Percentiles rank a stretch among this genome's conserved stretches.
phyloP scores from a whole-genome alignment of 176 grass and related monocot genomes.

The Lolium perenne region DNA sequence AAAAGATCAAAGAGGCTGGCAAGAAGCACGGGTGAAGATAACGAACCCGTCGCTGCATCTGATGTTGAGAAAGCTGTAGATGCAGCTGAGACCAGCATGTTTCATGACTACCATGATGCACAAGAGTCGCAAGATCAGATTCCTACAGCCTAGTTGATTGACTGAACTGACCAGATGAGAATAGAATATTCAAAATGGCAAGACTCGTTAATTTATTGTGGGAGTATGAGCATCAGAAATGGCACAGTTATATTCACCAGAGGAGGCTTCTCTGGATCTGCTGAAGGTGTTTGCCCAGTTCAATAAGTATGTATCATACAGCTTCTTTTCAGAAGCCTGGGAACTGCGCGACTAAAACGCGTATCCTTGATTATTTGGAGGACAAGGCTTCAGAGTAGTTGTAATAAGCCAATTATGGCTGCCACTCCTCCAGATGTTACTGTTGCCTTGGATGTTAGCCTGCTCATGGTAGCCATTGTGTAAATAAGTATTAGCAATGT shows the following conservation, averaged over 20 bases:
- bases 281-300: neutral
- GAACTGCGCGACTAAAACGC: neutral
- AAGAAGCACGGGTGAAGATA: constrained; percentile 61
- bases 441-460: neutral
- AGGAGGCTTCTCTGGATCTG: constrained; percentile 19
- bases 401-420: neutral
- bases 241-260: constrained; percentile 17
- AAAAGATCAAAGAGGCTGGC: constrained; percentile 79
- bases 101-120: constrained; percentile 18
- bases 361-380: constrained; percentile 13
- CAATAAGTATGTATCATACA: constrained; percentile 22
- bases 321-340: constrained; percentile 32
- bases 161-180: constrained; percentile 28
- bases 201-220: constrained; percentile 23
- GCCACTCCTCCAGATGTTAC: constrained; percentile 14
- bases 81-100: constrained; percentile 22
- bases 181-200: constrained; percentile 16
- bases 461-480: constrained; percentile 35
- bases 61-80: constrained; percentile 41
- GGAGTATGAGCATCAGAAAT: constrained; percentile 19
- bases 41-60: constrained; percentile 11
- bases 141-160: constrained; percentile 10
- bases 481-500: constrained; percentile 51
- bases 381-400: neutral
- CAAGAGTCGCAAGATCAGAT: constrained; percentile 38